These are phyloP conservation scores for Martensiomyces pterosporus DNA, from an alignment of 192 early-diverging fungal genomes.

Conservation along the genomic window DNA sequence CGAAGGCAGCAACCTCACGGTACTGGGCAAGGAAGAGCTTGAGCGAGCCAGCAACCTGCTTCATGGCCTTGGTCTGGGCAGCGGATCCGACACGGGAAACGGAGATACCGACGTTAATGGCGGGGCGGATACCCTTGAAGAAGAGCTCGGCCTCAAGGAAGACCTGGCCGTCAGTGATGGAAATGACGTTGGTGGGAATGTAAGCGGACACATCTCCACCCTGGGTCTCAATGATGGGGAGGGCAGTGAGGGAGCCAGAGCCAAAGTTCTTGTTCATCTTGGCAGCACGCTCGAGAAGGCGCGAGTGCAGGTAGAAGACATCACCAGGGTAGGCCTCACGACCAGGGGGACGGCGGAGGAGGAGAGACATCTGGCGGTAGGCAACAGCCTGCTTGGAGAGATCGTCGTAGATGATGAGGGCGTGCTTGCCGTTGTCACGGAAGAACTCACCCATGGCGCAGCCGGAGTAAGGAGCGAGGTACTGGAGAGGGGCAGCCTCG, in stretches of 20 bases:
- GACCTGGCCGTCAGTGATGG: constrained; percentile 99
- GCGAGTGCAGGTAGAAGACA: constrained; percentile 99
- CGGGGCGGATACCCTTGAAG: constrained; percentile 99
- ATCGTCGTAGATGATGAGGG: constrained; percentile 99
- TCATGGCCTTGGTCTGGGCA: constrained; percentile 99
- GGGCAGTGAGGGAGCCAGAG: constrained; percentile 95
- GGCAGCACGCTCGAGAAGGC: constrained; percentile 97
- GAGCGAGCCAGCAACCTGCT: constrained; percentile 99
- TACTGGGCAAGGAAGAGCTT: constrained; percentile 99
- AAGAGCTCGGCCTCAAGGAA: constrained; percentile 99
- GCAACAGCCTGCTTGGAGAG: constrained; percentile 99
- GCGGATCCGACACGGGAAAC: constrained; percentile 99
- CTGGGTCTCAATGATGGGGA: constrained; percentile 99
- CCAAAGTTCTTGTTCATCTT: constrained; percentile 98
- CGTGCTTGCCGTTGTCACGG: constrained; percentile 98
- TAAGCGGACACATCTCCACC: constrained; percentile 99
- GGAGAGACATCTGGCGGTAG: constrained; percentile 99
- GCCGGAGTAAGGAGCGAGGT: constrained; percentile 97
- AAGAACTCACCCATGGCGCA: constrained; percentile 98
- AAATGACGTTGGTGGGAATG: constrained; percentile 99
- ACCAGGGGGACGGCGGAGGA: constrained; percentile 99
- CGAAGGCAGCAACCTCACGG: constrained; percentile 99
- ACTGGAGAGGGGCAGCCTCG: constrained; percentile 98
- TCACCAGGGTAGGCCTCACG: constrained; percentile 99
- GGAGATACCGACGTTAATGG: constrained; percentile 99